Conservation (phyloP, 2,329 filamentous ascomycete genomes). For the Taxawa tesnikishii region DNA sequence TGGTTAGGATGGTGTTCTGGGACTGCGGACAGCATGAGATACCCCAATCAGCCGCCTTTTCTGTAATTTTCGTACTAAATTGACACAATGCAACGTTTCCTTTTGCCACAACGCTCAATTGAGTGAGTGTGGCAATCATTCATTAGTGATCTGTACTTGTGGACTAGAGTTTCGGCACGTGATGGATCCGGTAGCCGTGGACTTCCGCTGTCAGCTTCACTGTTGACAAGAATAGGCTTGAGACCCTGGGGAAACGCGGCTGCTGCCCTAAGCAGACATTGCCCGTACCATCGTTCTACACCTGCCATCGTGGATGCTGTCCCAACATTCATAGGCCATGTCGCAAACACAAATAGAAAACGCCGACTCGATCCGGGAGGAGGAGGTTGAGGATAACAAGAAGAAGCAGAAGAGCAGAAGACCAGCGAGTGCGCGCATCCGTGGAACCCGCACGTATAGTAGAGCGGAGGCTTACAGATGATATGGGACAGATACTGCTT, state of each 20-base stretch:
- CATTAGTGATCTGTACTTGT: no score
- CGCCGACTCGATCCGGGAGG: slow-evolving; percentile 28
- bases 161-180: neutral
- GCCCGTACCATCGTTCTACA: neutral
- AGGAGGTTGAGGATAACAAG: slow-evolving; percentile 31
- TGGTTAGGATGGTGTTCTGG: no score
- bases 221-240: neutral
- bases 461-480: slow-evolving; percentile 8
- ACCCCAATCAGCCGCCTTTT: no score
- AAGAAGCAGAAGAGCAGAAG: slow-evolving; percentile 86
- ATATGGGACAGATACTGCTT: slow-evolving; percentile 65
- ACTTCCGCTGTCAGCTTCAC: neutral
- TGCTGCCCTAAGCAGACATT: neutral
- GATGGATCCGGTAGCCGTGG: neutral
- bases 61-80: no score
- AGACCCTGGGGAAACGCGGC: neutral
- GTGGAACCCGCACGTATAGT: slow-evolving; percentile 6
- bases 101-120: no score
- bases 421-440: slow-evolving; percentile 60
- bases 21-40: no score
- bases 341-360: slow-evolving; percentile 33
- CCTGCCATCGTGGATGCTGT: no score
- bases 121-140: no score
- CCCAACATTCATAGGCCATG: slow-evolving; percentile 19
- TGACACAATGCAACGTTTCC: no score